Base-by-base conservation (phyloP, 1,139 yeast species). In the Kodamaea derodonti region DNA sequence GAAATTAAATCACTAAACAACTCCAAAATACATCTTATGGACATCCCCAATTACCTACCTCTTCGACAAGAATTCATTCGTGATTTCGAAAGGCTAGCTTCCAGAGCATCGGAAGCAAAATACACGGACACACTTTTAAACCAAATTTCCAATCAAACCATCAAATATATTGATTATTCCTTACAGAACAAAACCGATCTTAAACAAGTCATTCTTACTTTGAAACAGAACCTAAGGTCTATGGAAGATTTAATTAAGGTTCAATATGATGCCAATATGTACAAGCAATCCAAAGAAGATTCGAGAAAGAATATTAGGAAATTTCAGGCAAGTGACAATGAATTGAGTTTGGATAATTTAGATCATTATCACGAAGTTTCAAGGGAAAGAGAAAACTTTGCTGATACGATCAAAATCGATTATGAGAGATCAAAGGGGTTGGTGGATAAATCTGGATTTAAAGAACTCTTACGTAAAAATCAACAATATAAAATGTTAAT, bases 401-500 rank as follows among this genome's bases (percentile, higher is more conserved):
- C 37, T 3, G 48, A 42, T 20, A 36, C 30, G 27, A 39, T 46
- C 14, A 30, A 26, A 3, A 31, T 28, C 14, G 40, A 43, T 17
- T 43, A 40, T 33, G 27, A 32, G 3, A 22, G 28, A n/a, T 28
- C 31, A 14, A 14, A 30, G 13, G 32, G 26, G n/a, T 17, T 31
- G 6, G 20, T 33, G 8, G 28, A 14, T 11, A 40, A 39, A 9
- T 29, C 22, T 7, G 26, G 27, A 6, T 36, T 43, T 25, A 20
- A 15, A 10, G 18, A 16, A 20, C 31, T 31, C 24, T 20, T 40
- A 5, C 20, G 29, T 4, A 29, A 20, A 14, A 38, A 36, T 29
- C 30, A 31, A n/a, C 36, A 34, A 17, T 62, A 57, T 38, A 54
- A 50, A 26, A 55, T 47, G 24, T 37, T 66, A 20, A 54, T 51